Evolutionary conservation across 148 eudicot genomes (phyloP), one percentile per base, ranked within the genome.

Genomic region (Bassia scoparia): DNA sequence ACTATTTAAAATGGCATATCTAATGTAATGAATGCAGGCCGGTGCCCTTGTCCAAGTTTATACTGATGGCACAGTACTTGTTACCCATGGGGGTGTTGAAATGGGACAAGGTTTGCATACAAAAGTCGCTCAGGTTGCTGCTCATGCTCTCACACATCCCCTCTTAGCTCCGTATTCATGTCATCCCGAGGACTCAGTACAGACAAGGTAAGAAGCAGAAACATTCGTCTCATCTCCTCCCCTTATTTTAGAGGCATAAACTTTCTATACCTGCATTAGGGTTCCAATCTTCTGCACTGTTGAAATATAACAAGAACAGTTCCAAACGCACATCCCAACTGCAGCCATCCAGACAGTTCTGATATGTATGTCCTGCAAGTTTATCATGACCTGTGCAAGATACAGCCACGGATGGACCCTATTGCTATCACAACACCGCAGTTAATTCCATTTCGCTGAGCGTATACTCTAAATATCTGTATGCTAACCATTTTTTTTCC

Each of bases 21-120:
- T 53, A 31, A n/a, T 64, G 30, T 33, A 50, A 68, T 72, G 50
- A 33, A 34, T 78, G 67, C 76, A 95, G 99, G 99, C 99, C 69
- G 99, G 99, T 60, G 97, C 99, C 67, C 97, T 95, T 77, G 99
- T 95, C 70, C 97, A 95, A 73, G 97, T 95, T 29, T 95, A 95
- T 68, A 95, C 96, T 43, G 99, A 95, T 78, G 99, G 99, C 80
- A 95, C 99, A 27, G 99, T 95, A 65, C 79, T 95, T 70, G 99
- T 91, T 54, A 95, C 97, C 21, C 99, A 92, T 70, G 99, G 99
- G 37, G 99, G 99, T 74, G 99, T 95, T 69, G 99, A 95, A 82
- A 95, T 95, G 99, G 99, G 99, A 58, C 99, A 95, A 85, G 99
- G 99, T 80, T 85, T 95, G 72, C 97, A 95, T 80, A 95, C 99